A percentile compares a stretch with the other conserved stretches of the same genome.
These are phyloP conservation scores for Yamadazyma akitaensis DNA, from an alignment of 805 yeast genomes.

Conservation along the genomic window DNA sequence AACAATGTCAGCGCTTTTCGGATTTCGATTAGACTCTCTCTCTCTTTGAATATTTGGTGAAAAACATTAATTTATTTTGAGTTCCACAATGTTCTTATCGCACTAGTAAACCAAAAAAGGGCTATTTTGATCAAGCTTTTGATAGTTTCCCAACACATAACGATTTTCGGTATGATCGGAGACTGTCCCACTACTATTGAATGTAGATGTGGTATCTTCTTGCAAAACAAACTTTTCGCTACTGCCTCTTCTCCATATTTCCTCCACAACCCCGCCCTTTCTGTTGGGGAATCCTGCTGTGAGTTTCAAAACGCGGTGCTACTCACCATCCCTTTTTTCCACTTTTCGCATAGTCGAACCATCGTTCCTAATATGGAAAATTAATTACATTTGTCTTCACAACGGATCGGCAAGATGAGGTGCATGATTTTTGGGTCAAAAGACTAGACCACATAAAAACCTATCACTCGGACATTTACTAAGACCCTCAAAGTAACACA, in stretches of 20 bases:
- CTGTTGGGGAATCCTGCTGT: background rate
- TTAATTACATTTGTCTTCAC: constrained; percentile 2
- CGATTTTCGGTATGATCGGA: background rate
- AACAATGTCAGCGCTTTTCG: no score
- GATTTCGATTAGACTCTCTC: no score
- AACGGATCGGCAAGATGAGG: background rate
- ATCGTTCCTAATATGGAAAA: constrained; percentile 1
- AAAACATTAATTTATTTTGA: no score
- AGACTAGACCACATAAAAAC: background rate
- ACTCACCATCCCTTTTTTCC: background rate
- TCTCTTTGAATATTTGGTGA: no score
- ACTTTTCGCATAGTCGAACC: background rate
- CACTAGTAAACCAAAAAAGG: no score
- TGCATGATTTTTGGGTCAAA: background rate
- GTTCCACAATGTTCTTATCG: no score
- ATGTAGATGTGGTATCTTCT: no score
- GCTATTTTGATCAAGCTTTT: no score
- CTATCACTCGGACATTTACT: background rate
- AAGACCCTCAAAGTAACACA: background rate
- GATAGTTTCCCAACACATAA: no score
- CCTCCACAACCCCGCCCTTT: constrained; percentile 1
- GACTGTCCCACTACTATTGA: no score
- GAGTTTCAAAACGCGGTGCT: constrained; percentile 6
- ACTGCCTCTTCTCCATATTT: background rate
- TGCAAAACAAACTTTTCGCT: background rate